phyloP scores from a whole-genome alignment of 2,329 filamentous ascomycete species.

The Epichloe baconii region DNA sequence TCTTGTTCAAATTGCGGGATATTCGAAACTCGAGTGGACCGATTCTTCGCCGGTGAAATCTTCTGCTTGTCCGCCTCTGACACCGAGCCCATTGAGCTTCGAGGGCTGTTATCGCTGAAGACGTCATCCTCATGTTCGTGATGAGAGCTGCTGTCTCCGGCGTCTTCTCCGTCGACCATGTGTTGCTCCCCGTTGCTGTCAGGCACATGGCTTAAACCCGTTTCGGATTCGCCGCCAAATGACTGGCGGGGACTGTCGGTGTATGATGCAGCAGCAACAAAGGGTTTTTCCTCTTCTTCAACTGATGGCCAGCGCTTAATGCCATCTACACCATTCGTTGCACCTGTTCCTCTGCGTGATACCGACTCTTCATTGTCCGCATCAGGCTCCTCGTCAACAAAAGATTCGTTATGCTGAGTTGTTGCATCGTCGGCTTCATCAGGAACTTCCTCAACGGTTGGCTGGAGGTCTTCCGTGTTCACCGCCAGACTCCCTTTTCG shows the following conservation, averaged over 20 bases:
- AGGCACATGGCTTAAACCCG: conserved; percentile 8
- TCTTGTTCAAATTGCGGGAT: conserved; percentile 34
- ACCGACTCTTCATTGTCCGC: neutral
- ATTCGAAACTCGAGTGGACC: conserved; percentile 34
- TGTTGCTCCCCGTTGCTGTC: conserved; percentile 9
- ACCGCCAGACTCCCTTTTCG: neutral
- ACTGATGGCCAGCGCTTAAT: conserved; percentile 26
- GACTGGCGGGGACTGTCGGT: conserved; percentile 10
- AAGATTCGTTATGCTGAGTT: neutral
- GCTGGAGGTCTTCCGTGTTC: neutral
- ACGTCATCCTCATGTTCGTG: conserved; percentile 42
- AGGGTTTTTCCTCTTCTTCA: conserved; percentile 11
- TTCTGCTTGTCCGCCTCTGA: conserved; percentile 22
- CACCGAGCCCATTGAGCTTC: conserved; percentile 43
- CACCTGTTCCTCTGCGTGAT: conserved; percentile 10
- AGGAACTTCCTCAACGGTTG: neutral
- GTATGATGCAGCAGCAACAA: conserved; percentile 14
- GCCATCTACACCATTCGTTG: conserved; percentile 8
- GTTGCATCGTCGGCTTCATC: conserved; percentile 2
- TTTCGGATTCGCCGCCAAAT: conserved; percentile 12
- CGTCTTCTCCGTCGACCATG: conserved; percentile 12
- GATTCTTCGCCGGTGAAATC: conserved; percentile 13
- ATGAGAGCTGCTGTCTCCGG: conserved; percentile 34
- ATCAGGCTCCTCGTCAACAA: neutral
- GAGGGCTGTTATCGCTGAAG: conserved; percentile 44